A percentile compares a stretch with the other conserved stretches of the same genome.
These are phyloP conservation scores for Penicillium macrosclerotiorum DNA, from an alignment of 495 filamentous ascomycete genomes.

Conservation along the genomic window DNA sequence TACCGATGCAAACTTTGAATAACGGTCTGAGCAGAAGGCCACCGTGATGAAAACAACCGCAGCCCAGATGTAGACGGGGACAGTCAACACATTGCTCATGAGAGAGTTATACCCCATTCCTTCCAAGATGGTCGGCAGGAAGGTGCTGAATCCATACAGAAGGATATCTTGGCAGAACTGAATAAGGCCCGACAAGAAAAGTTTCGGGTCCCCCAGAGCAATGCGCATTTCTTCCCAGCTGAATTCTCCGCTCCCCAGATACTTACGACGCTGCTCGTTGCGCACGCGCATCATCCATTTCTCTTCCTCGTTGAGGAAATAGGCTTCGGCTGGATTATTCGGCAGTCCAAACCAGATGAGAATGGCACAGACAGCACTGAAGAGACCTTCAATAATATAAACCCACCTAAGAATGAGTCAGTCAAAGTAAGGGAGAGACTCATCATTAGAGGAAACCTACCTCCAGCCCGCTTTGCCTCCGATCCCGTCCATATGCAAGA, in stretches of 20 bases:
- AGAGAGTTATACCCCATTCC: constrained; percentile 50
- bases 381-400: constrained; percentile 56
- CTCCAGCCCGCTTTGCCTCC: constrained; percentile 43
- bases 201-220: constrained; percentile 39
- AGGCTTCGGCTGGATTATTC: constrained; percentile 53
- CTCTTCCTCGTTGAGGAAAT: constrained; percentile 52
- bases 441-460: constrained; percentile 15
- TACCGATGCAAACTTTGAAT: constrained; percentile 36
- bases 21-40: constrained; percentile 40
- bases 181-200: constrained; percentile 42
- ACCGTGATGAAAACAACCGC: constrained; percentile 42
- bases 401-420: constrained; percentile 33
- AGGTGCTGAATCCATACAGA: constrained; percentile 59
- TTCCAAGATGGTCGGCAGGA: constrained; percentile 55
- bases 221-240: constrained; percentile 50
- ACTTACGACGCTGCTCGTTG: constrained; percentile 37
- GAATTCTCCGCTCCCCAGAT: constrained; percentile 50
- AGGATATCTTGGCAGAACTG: constrained; percentile 56
- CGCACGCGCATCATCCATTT: constrained; percentile 50
- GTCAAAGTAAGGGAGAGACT: background rate
- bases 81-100: constrained; percentile 45
- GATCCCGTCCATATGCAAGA: constrained; percentile 45
- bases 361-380: constrained; percentile 47
- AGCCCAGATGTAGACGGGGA: constrained; percentile 44
- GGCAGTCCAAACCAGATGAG: constrained; percentile 55